Percentiles rank a stretch among this genome's conserved stretches.
Conservation (phyloP, 495 filamentous ascomycete species). For the Xylaria telfairii region DNA sequence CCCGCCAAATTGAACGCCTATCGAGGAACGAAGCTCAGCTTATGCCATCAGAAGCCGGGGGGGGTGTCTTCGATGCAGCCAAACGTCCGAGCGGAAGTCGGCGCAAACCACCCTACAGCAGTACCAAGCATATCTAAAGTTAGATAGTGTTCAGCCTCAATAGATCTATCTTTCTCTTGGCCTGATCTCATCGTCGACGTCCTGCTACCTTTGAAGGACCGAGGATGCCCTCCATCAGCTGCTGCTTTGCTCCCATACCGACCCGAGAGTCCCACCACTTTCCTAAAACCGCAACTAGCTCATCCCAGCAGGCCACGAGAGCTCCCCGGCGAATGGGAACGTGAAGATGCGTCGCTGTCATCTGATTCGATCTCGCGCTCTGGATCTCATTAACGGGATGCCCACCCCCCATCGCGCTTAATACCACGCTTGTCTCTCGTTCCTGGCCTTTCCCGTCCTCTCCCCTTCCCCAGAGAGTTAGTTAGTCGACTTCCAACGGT, state of each 20-base stretch:
- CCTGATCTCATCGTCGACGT: conserved; percentile 4
- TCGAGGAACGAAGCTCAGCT: conserved; percentile 16
- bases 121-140: background rate
- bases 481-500: background rate
- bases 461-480: background rate
- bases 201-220: background rate
- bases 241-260: background rate
- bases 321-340: conserved; percentile 20
- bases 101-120: conserved; percentile 13
- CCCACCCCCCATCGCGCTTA: conserved; percentile 22
- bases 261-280: conserved; percentile 13
- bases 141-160: conserved; percentile 19
- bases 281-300: conserved; percentile 24
- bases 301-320: conserved; percentile 16
- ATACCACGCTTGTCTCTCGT: conserved; percentile 25
- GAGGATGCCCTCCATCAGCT: conserved; percentile 13
- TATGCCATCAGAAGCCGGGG: background rate
- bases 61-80: conserved; percentile 1
- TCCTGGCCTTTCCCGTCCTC: conserved; percentile 3
- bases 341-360: conserved; percentile 12
- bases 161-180: background rate
- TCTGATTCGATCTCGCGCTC: conserved; percentile 23
- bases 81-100: conserved; percentile 11
- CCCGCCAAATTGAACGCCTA: background rate
- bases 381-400: conserved; percentile 21